A percentile compares a stretch with the other conserved stretches of the same genome.
phyloP scores from a whole-genome alignment of 805 yeast species.

The Yarrowia porcina region DNA sequence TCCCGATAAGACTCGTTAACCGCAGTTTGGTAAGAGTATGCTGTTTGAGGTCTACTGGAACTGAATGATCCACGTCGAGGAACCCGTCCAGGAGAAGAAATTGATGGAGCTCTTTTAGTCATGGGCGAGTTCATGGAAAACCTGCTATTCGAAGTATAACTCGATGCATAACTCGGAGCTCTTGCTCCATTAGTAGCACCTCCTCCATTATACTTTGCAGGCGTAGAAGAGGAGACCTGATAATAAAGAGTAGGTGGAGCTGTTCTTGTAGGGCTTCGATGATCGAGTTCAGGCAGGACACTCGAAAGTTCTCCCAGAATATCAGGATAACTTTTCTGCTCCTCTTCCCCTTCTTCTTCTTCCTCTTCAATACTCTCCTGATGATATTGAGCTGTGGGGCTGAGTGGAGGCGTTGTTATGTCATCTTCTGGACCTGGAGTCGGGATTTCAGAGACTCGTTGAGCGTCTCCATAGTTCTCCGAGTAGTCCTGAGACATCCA shows the following conservation, averaged over 20 bases:
- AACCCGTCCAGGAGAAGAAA: background rate
- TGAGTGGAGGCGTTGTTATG: background rate
- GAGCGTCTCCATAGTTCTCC: background rate
- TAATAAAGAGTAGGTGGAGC: background rate
- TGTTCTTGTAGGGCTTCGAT: background rate
- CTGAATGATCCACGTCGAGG: background rate
- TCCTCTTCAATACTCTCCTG: background rate
- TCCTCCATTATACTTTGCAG: background rate
- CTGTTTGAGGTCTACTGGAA: background rate
- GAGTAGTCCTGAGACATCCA: background rate
- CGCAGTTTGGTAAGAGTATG: background rate
- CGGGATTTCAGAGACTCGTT: background rate
- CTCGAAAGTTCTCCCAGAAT: background rate
- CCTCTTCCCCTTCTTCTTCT: no score
- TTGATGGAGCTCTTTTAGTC: background rate
- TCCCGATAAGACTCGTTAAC: background rate
- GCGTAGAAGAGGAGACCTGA: background rate
- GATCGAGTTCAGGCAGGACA: constrained; percentile 5
- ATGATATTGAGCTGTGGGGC: background rate
- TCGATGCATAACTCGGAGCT: background rate
- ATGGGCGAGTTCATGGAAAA: background rate
- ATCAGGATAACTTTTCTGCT: background rate
- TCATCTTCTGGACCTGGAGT: background rate
- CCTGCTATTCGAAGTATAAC: background rate
- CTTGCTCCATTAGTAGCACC: background rate